Percentiles rank a stretch among this genome's conserved stretches.
These are phyloP conservation scores for Eucalyptus coolabah DNA, from an alignment of 345 rosid species.

Conservation along the genomic window DNA sequence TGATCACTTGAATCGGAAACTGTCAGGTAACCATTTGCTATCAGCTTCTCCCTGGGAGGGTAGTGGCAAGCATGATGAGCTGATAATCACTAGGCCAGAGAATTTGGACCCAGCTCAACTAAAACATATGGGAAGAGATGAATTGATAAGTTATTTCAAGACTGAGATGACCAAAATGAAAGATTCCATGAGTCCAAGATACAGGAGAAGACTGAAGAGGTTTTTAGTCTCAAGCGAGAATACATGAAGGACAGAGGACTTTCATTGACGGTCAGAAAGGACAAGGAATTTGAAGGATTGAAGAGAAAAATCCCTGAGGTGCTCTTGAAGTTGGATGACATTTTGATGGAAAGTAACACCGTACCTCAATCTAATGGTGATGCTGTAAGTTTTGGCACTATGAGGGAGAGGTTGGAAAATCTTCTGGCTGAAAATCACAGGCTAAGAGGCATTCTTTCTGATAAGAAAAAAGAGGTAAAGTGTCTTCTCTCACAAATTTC, in stretches of 20 bases:
- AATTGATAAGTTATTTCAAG: conserved; percentile 38
- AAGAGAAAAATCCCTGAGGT: conserved; percentile 63
- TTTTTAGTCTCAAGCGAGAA: conserved; percentile 46
- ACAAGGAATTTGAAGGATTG: conserved; percentile 58
- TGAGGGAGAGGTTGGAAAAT: conserved; percentile 37
- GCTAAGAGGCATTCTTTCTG: conserved; percentile 29
- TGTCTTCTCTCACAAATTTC: conserved; percentile 30
- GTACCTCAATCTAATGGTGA: conserved; percentile 10
- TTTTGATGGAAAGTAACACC: conserved; percentile 37
- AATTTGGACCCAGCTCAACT: conserved; percentile 28
- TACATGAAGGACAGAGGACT: conserved; percentile 47
- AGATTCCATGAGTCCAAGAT: conserved; percentile 51
- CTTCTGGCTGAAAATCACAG: conserved; percentile 36
- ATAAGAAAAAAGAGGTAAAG: conserved; percentile 25
- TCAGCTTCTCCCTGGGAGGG: conserved; percentile 29
- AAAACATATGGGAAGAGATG: conserved; percentile 24
- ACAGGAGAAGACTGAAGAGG: conserved; percentile 50
- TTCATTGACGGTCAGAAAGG: conserved; percentile 40
- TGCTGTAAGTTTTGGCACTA: conserved; percentile 13
- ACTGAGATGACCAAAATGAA: conserved; percentile 78
- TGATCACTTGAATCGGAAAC: conserved; percentile 39
- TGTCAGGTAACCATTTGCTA: conserved; percentile 36
- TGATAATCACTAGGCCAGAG: conserved; percentile 28
- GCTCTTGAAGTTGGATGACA: conserved; percentile 40
- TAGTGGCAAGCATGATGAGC: conserved; percentile 59